phyloP scores from a whole-genome alignment of 2,329 filamentous ascomycete species.

The Periconia macrospinosa region DNA sequence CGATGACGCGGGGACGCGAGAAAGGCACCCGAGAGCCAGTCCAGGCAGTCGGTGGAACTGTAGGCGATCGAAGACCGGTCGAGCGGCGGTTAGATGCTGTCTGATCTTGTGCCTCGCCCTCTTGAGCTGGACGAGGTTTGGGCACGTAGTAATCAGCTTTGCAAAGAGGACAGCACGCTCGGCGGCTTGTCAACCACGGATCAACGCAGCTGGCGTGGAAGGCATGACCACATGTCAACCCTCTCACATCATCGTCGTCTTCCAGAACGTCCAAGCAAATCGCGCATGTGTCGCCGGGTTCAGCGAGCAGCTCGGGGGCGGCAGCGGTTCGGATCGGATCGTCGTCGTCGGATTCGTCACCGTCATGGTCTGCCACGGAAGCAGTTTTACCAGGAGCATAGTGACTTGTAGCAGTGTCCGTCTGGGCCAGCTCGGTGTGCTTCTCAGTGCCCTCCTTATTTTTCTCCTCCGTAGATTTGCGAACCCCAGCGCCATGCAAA shows the following conservation, averaged over 20 bases:
- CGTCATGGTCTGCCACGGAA: conserved; percentile 32
- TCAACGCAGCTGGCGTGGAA: conserved; percentile 97
- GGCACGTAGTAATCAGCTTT: conserved; percentile 98
- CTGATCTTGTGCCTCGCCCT: conserved; percentile 47
- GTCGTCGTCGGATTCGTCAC: conserved; percentile 70
- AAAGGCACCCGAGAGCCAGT: conserved; percentile 34
- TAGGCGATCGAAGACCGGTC: conserved; percentile 35
- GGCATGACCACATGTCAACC: conserved; percentile 92
- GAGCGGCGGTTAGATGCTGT: conserved; percentile 30
- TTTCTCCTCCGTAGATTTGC: conserved; percentile 32
- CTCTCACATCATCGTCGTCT: conserved; percentile 92
- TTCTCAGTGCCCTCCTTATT: conserved; percentile 17
- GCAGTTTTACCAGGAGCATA: conserved; percentile 20
- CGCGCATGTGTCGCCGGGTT: conserved; percentile 89
- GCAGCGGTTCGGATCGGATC: conserved; percentile 80
- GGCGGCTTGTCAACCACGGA: conserved; percentile 91
- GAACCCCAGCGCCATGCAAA: conserved; percentile 15
- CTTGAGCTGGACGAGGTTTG: conserved; percentile 70
- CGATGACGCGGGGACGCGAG: conserved; percentile 34
- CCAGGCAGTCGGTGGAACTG: conserved; percentile 37
- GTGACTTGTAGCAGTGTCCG: conserved; percentile 32
- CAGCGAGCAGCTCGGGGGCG: conserved; percentile 76
- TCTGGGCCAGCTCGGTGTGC: conserved; percentile 29
- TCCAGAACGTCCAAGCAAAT: conserved; percentile 95
- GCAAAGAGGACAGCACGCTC: conserved; percentile 95